Conservation (phyloP, 768 basidiomycete species). For the Mycena pura region DNA sequence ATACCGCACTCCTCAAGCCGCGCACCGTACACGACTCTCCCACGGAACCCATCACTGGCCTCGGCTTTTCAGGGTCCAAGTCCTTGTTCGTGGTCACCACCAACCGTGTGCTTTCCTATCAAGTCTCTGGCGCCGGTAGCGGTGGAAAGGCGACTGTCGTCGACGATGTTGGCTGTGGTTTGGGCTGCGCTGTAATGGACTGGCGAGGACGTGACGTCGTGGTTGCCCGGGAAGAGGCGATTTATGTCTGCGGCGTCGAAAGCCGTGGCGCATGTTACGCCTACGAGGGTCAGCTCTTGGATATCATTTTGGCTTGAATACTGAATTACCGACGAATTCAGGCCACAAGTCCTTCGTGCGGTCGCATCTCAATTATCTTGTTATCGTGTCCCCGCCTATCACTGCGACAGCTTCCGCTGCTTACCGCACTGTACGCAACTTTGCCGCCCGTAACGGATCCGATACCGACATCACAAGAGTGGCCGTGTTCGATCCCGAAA, state of each 20-base stretch:
- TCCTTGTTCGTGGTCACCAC: conserved; percentile 91
- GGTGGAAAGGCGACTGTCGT: conserved; percentile 71
- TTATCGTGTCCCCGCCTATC: conserved; percentile 89
- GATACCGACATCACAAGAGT: conserved; percentile 77
- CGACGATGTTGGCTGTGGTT: conserved; percentile 84
- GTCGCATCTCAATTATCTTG: conserved; percentile 81
- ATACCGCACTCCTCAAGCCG: conserved; percentile 85
- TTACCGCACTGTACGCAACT: conserved; percentile 79
- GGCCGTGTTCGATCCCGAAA: conserved; percentile 89
- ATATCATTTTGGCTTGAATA: not conserved
- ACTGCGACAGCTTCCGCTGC: conserved; percentile 67
- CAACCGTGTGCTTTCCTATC: conserved; percentile 78
- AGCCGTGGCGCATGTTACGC: conserved; percentile 87
- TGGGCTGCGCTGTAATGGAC: conserved; percentile 88
- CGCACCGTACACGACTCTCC: conserved; percentile 84
- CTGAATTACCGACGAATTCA: conserved; percentile 31
- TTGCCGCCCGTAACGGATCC: conserved; percentile 57
- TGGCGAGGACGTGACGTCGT: conserved; percentile 76
- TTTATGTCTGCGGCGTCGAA: conserved; percentile 84
- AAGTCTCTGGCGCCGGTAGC: conserved; percentile 73
- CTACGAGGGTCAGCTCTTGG: conserved; percentile 74
- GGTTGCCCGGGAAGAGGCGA: conserved; percentile 89
- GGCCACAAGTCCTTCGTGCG: conserved; percentile 81
- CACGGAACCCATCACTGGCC: conserved; percentile 89
- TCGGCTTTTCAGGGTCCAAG: conserved; percentile 82